Evolutionary conservation across 192 early-diverging fungal genomes (phyloP), one percentile per base, ranked within the genome.

Genomic region (Endogone sp.): DNA sequence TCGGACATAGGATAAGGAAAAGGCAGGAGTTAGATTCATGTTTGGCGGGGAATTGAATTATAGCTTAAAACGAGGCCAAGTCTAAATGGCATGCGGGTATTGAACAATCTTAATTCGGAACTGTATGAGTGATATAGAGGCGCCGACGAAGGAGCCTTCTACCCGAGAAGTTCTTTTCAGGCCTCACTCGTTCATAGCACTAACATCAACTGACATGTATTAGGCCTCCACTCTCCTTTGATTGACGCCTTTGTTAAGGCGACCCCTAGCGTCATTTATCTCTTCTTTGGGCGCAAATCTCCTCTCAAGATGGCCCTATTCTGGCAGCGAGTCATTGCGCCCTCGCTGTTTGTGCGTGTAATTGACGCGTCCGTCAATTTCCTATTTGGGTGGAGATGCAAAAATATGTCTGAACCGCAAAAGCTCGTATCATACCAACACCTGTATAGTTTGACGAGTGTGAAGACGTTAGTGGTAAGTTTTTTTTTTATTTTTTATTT

Each of bases 361-460:
- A 89, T 96, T 62, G 93, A 95, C 69, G 65, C 81, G 31, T 86
- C 83, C 63, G 83, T 89, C 23, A 79, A 77, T 56, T 86, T 93
- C 66, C 76, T 96, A 65, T 97, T 96, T 88, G 92, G 89, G 16
- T 97, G 96, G 95, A 81, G 73, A 2, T 82, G 78, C 74, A 73
- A 68, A 65, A 91, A 87, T 67, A 81, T 90, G 81, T 89, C 86
- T 22, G 79, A 77, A 54, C 82, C 85, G 26, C 88, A 91, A 68
- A 97, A 96, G 71, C 68, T 85, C 9, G 88, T 92, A 4, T 84
- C 86, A 13, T 96, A 96, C 68, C 87, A 90, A 70, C 93, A 97
- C 71, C 65, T 97, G 16, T 96, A 96, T 76, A 94, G 91, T 56
- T 90, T 89, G 32, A 90, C 94, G 0, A 95, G 94, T 69, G 94